Conservation (phyloP, 768 basidiomycete genomes). For the Lactifluus pinguis region DNA sequence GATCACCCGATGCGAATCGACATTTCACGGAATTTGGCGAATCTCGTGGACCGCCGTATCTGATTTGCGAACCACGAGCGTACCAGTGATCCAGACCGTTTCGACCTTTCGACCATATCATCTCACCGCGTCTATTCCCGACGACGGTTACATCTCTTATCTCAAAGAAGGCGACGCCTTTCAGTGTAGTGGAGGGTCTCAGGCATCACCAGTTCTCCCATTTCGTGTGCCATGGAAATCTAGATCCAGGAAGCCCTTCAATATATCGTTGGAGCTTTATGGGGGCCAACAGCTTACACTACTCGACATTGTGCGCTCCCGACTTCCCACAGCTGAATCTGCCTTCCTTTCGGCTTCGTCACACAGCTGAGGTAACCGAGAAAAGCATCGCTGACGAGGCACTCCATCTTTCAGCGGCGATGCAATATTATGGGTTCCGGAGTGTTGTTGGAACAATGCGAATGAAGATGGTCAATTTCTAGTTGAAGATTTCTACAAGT, state of each 20-base stretch:
- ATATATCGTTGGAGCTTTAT: background rate
- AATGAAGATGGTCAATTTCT: constrained; percentile 6
- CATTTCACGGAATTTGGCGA: too few species aligned
- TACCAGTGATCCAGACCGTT: too few species aligned
- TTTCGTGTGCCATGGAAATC: constrained; percentile 6
- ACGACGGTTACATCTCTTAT: background rate
- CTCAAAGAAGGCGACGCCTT: background rate
- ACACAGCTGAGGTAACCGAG: constrained; percentile 1
- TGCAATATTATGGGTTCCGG: constrained; percentile 14
- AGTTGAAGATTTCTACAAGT: background rate
- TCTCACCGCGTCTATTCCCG: too few species aligned
- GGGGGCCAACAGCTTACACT: background rate
- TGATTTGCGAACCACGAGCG: too few species aligned
- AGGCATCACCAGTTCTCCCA: background rate
- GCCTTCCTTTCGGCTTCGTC: constrained; percentile 15
- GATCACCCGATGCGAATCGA: too few species aligned
- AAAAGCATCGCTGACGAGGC: constrained; percentile 6
- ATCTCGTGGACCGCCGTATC: too few species aligned
- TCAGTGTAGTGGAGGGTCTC: background rate
- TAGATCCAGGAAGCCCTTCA: background rate
- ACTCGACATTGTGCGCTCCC: background rate
- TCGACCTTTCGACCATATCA: too few species aligned
- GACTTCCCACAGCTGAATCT: constrained; percentile 1
- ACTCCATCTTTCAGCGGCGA: constrained; percentile 9
- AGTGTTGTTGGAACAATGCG: constrained; percentile 10